Conservation (phyloP, 108 stramenopile genomes). For the Skeletonema tropicum region DNA sequence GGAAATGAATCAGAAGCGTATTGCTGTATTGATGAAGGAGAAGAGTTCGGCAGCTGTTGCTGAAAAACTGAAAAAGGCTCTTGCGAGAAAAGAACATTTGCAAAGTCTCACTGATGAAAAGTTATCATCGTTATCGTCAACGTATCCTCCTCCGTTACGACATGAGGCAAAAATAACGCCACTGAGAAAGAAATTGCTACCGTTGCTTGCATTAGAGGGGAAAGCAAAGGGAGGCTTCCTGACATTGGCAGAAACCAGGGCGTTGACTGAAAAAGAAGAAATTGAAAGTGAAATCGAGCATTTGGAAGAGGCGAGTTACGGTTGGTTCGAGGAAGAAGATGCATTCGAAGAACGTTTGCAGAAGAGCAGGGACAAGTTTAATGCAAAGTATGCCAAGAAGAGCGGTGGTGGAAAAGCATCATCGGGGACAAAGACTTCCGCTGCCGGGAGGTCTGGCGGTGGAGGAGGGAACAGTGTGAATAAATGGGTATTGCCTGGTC, state of each 20-base stretch:
- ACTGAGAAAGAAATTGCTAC: slow-evolving; percentile 62
- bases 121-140: slow-evolving; percentile 17
- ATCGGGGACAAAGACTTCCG: slow-evolving; percentile 24
- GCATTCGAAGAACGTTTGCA: slow-evolving; percentile 64
- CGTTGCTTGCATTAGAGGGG: slow-evolving; percentile 70
- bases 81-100: slow-evolving; percentile 61
- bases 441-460: slow-evolving; percentile 12
- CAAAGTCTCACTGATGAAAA: slow-evolving; percentile 31
- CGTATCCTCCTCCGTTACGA: slow-evolving; percentile 59
- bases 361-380: slow-evolving; percentile 39
- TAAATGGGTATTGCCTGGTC: slow-evolving; percentile 51
- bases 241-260: slow-evolving; percentile 70
- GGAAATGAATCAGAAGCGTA: slow-evolving; percentile 70
- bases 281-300: slow-evolving; percentile 67
- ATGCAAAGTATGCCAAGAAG: slow-evolving; percentile 18
- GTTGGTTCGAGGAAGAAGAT: slow-evolving; percentile 89
- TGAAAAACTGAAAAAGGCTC: slow-evolving; percentile 69
- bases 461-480: slow-evolving; percentile 18
- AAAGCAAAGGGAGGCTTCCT: slow-evolving; percentile 69
- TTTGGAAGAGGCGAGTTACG: slow-evolving; percentile 68
- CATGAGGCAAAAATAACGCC: slow-evolving; percentile 64
- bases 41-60: slow-evolving; percentile 55
- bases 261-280: slow-evolving; percentile 77
- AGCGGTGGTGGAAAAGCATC: slow-evolving; percentile 13
- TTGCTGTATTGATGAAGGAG: slow-evolving; percentile 57